Base-by-base conservation (phyloP, 345 rosid species). In the Citrus unshiu region DNA sequence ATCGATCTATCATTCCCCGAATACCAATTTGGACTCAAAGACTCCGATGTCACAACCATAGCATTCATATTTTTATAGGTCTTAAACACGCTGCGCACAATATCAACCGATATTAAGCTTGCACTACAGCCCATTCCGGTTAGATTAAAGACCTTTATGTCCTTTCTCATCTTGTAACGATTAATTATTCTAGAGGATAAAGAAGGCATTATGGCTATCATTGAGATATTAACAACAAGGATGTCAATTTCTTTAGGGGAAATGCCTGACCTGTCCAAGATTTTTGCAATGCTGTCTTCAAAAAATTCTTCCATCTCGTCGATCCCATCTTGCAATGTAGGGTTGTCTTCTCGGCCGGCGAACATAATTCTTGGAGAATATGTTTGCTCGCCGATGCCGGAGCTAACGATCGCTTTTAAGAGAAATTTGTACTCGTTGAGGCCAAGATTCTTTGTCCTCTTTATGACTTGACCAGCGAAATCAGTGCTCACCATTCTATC, bases 101-200 rank as follows among this genome's bases (percentile, higher is more conserved):
- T 77, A 68, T 93, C 93, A 7, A 93, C 75, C 2, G 99, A 88
- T 46, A 95, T 84, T 30, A 93, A 83, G 83, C 97, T 93, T 43
- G 99, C 97, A 77, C 99, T 93, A 14, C 99, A 95, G 0, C 98
- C 99, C 97, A 95, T 93, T 10, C 97, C 96, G 0, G 98, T 84
- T 6, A 95, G 82, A 80, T 93, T 91, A 62, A 75, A 93, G 22
- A 83, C 88, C 77, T 93, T 93, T 16, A 93, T 58, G 78, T 92
- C 97, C 2, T 89, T 86, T 68, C 92, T 89, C 91, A 95, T 84
- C 81, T 93, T 89, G 92, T 91, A 94, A 24, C 29, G 88, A 76
- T 92, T 93, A n/a, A 95, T 83, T 77, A 95, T 89, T 70, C 91
- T 83, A 2, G 94, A 77, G 14, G 93, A 68, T 43, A 91, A 62